Conservation (phyloP, 768 basidiomycete species). For the Boletus subparvulus region DNA sequence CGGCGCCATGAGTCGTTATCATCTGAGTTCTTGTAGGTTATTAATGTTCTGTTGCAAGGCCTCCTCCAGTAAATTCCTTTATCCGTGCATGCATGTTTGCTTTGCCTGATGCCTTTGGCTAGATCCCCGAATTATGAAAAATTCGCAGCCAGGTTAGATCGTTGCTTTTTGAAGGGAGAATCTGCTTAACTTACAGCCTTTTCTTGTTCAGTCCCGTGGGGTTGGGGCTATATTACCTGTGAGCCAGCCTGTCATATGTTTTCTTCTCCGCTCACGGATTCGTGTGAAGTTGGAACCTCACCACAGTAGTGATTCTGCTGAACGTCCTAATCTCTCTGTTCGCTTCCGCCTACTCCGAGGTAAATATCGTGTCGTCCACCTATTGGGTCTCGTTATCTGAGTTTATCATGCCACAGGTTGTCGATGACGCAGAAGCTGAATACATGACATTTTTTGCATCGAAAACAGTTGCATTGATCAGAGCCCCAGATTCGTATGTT, state of each 20-base stretch:
- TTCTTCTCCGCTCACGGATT: not conserved
- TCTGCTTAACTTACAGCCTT: not conserved
- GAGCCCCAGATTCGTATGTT: constrained; percentile 77
- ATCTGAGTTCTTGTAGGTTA: constrained; percentile 42
- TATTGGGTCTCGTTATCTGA: not conserved
- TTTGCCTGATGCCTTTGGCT: not conserved
- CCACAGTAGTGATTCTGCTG: constrained; percentile 79
- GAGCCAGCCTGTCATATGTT: constrained; percentile 26
- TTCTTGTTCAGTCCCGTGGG: constrained; percentile 46
- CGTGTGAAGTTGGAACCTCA: constrained; percentile 69
- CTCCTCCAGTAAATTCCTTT: constrained; percentile 61
- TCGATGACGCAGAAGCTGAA: constrained; percentile 85
- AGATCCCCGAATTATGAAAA: constrained; percentile 68
- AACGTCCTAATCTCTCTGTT: constrained; percentile 97
- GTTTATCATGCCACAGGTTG: constrained; percentile 47
- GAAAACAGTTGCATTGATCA: constrained; percentile 82
- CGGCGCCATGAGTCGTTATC: not conserved
- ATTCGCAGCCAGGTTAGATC: constrained; percentile 47
- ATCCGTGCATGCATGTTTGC: not conserved
- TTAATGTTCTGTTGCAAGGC: constrained; percentile 76
- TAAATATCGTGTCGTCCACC: constrained; percentile 33
- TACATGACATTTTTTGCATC: constrained; percentile 88
- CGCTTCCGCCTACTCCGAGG: constrained; percentile 88
- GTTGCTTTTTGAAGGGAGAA: not conserved
- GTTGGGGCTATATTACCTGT: constrained; percentile 79